Evolutionary conservation across 257 asterid genomes (phyloP).

Genomic region (Ocimum tenuiflorum): DNA sequence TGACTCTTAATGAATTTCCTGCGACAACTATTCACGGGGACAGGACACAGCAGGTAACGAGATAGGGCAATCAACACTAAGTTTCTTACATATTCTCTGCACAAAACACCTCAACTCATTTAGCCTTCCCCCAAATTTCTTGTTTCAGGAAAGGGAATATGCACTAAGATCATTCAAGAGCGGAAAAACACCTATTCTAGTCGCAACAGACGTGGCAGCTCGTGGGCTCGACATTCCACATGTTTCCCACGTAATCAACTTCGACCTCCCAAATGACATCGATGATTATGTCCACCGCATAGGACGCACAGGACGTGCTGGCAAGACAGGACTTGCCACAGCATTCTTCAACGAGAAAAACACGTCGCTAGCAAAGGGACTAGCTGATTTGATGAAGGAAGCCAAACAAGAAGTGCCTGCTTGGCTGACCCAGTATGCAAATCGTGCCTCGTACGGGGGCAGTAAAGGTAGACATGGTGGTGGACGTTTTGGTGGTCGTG

Average conservation of each 20-base stretch:
- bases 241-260: slow-evolving; percentile 70
- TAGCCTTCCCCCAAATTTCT: neutral
- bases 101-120: no score
- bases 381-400: slow-evolving; percentile 72
- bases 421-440: slow-evolving; percentile 61
- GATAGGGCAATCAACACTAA: neutral
- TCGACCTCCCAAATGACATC: slow-evolving; percentile 74
- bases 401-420: slow-evolving; percentile 84
- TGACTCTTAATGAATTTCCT: slow-evolving; percentile 59
- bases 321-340: slow-evolving; percentile 75
- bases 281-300: slow-evolving; percentile 82
- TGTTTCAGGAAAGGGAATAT: slow-evolving; percentile 61
- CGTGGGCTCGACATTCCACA: slow-evolving; percentile 86
- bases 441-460: slow-evolving; percentile 51
- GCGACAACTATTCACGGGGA: slow-evolving; percentile 93
- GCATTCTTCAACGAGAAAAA: slow-evolving; percentile 70
- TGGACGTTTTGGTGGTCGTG: slow-evolving; percentile 80
- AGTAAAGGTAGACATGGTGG: slow-evolving; percentile 65
- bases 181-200: slow-evolving; percentile 72
- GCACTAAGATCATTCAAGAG: slow-evolving; percentile 78
- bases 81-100: no score
- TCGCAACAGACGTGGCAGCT: slow-evolving; percentile 85
- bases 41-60: slow-evolving; percentile 74
- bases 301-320: slow-evolving; percentile 88
- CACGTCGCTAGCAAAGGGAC: slow-evolving; percentile 49